Conservation (phyloP, 2,329 filamentous ascomycete genomes). For the Pyrenochaeta sp. region DNA sequence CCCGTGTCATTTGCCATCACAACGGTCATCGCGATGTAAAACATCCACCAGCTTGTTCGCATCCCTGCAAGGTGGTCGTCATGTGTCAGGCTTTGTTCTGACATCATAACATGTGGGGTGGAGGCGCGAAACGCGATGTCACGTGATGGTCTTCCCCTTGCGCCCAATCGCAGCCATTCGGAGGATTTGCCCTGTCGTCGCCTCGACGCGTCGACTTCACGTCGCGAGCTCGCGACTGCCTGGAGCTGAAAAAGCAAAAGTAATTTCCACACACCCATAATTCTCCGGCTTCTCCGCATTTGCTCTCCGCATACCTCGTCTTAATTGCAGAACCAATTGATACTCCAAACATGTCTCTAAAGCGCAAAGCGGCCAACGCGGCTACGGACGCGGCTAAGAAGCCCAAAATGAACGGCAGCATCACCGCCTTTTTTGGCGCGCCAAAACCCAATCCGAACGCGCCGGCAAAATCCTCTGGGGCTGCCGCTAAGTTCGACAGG, state of each 20-base stretch:
- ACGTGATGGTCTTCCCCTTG: constrained; percentile 5
- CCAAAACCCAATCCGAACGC: constrained; percentile 56
- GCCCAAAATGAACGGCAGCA: constrained; percentile 72
- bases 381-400: constrained; percentile 58
- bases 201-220: constrained; percentile 19
- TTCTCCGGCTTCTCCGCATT: constrained; percentile 1
- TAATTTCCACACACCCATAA: neutral
- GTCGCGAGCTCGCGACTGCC: constrained; percentile 14
- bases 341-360: constrained; percentile 55
- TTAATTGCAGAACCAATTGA: constrained; percentile 14
- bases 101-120: constrained; percentile 25
- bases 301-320: constrained; percentile 2
- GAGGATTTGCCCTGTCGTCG: constrained; percentile 3
- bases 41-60: constrained; percentile 23
- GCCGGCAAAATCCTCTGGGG: constrained; percentile 18
- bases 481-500: constrained; percentile 75
- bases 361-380: constrained; percentile 59
- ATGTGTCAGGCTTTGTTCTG: constrained; percentile 11
- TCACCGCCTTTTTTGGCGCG: constrained; percentile 87
- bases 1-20: constrained; percentile 11
- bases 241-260: constrained; percentile 15
- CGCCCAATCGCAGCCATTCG: constrained; percentile 23
- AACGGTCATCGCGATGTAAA: constrained; percentile 1
- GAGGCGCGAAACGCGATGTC: constrained; percentile 22
- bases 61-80: constrained; percentile 16